phyloP scores from a whole-genome alignment of 2,329 filamentous ascomycete genomes.

The Epicoccum sorghinum region DNA sequence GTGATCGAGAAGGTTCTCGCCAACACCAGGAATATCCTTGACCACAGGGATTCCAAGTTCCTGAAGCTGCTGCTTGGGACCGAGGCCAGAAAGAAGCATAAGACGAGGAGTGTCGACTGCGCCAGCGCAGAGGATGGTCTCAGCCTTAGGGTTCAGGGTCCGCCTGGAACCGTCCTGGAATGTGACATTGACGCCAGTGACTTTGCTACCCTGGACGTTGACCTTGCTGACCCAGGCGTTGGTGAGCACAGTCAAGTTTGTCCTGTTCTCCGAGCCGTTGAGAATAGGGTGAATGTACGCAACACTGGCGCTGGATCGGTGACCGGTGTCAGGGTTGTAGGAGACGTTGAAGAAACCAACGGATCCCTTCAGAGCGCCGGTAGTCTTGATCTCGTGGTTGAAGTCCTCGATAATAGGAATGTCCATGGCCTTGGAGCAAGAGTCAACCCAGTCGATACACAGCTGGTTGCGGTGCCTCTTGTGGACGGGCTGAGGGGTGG shows the following conservation, averaged over 20 bases:
- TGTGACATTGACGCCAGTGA: constrained; percentile 75
- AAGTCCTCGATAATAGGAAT: constrained; percentile 86
- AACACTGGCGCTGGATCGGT: constrained; percentile 83
- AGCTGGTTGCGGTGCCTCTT: constrained; percentile 85
- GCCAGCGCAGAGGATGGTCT: constrained; percentile 81
- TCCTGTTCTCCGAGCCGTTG: constrained; percentile 77
- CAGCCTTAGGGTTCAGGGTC: constrained; percentile 66
- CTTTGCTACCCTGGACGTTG: constrained; percentile 71
- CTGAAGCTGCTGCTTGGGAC: constrained; percentile 55
- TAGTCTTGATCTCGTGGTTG: constrained; percentile 79
- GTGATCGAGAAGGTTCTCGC: constrained; percentile 69
- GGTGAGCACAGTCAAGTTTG: constrained; percentile 85
- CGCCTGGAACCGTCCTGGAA: constrained; percentile 65
- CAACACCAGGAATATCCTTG: constrained; percentile 66
- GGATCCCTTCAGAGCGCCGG: constrained; percentile 73
- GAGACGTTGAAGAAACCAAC: constrained; percentile 91
- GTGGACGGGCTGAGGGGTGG: constrained; percentile 90
- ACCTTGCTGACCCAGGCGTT: constrained; percentile 86
- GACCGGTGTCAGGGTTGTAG: constrained; percentile 88
- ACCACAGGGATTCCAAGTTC: constrained; percentile 60
- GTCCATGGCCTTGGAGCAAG: constrained; percentile 77
- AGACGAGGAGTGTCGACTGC: constrained; percentile 80
- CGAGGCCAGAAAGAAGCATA: constrained; percentile 59
- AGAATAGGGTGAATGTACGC: constrained; percentile 94
- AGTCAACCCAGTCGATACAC: constrained; percentile 86